Evolutionary conservation across 768 basidiomycete genomes (phyloP).

Genomic region (Paxillus ammoniavirescens): DNA sequence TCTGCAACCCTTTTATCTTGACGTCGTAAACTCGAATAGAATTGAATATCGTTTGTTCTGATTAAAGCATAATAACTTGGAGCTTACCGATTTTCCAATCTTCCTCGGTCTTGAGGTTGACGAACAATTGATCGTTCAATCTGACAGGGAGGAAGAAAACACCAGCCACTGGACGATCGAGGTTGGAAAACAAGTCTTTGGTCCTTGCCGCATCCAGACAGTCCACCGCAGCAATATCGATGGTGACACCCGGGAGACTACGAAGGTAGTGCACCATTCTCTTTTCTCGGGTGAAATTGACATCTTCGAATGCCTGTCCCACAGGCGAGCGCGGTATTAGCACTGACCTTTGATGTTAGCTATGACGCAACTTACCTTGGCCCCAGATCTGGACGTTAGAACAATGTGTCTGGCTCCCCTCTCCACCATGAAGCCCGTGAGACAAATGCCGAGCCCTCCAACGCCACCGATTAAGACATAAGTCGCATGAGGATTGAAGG

Average conservation of each 20-base stretch:
- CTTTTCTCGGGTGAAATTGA: neutral
- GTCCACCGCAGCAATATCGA: neutral
- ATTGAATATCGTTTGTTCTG: neutral
- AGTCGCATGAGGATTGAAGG: neutral
- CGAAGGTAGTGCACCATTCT: neutral
- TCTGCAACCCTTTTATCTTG: slow-evolving; percentile 11
- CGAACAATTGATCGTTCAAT: slow-evolving; percentile 13
- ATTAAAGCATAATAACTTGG: neutral
- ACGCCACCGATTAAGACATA: neutral
- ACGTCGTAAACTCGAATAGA: slow-evolving; percentile 9
- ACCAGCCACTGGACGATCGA: neutral
- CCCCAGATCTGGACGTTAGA: slow-evolving; percentile 19
- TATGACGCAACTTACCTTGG: neutral
- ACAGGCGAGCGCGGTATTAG: neutral
- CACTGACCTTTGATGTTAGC: neutral
- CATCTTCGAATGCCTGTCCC: neutral
- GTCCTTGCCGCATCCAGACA: neutral
- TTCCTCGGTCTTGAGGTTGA: slow-evolving; percentile 8
- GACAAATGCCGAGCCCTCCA: neutral
- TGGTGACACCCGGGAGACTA: neutral
- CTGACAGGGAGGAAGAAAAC: neutral
- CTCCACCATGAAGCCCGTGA: neutral
- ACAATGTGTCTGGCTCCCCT: slow-evolving; percentile 18
- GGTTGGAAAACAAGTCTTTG: neutral
- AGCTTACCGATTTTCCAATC: slow-evolving; percentile 10